phyloP scores from a whole-genome alignment of 805 yeast genomes.

The Wickerhamiella australiensis region DNA sequence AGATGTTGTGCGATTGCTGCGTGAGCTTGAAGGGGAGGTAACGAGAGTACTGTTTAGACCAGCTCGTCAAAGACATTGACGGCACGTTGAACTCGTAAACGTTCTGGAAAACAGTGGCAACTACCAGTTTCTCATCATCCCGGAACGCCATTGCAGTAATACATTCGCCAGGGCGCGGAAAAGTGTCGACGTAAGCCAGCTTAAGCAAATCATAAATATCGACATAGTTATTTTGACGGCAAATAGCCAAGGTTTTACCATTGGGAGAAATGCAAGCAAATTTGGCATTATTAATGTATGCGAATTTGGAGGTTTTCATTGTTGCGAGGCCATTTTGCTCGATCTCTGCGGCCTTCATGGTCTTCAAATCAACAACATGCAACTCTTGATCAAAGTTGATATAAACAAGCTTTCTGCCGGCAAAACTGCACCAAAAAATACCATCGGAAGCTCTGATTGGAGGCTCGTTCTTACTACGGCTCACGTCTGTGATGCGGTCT shows the following conservation, averaged over 20 bases:
- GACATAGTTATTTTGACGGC: slow-evolving; percentile 55
- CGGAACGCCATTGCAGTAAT: slow-evolving; percentile 56
- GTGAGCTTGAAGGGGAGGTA: slow-evolving; percentile 55
- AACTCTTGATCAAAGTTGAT: slow-evolving; percentile 24
- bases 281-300: slow-evolving; percentile 40
- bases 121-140: slow-evolving; percentile 39
- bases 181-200: slow-evolving; percentile 27
- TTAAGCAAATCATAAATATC: slow-evolving; percentile 34
- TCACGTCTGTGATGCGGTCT: slow-evolving; percentile 33
- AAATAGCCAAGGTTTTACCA: slow-evolving; percentile 39
- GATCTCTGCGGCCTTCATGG: slow-evolving; percentile 7
- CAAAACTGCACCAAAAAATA: not conserved
- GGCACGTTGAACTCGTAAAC: slow-evolving; percentile 51
- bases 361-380: slow-evolving; percentile 18
- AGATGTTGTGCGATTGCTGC: slow-evolving; percentile 50
- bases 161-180: slow-evolving; percentile 48
- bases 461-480: slow-evolving; percentile 22
- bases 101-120: slow-evolving; percentile 62
- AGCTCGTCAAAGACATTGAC: slow-evolving; percentile 38
- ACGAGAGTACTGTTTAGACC: slow-evolving; percentile 74
- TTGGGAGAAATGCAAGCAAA: slow-evolving; percentile 39
- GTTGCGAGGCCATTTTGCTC: slow-evolving; percentile 5
- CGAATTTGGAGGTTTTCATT: not conserved
- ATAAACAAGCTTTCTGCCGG: slow-evolving; percentile 16
- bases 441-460: slow-evolving; percentile 1